phyloP scores from a whole-genome alignment of 768 basidiomycete species.

The Mycena rebaudengoi region DNA sequence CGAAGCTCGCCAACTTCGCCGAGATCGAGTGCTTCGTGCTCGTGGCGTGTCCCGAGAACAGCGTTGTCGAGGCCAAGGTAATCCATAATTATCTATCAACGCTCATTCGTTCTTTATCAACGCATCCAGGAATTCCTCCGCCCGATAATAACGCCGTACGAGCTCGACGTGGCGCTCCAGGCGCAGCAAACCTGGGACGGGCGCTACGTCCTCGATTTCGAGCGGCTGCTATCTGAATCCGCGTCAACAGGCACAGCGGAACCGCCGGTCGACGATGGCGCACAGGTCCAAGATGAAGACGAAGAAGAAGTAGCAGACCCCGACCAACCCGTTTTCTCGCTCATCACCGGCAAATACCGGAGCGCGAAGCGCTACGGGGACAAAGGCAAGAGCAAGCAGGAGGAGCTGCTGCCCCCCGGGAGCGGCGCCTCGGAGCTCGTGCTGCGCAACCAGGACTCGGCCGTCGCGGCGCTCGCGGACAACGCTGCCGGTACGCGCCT shows the following conservation, averaged over 20 bases:
- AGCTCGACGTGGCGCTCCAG: slow-evolving; percentile 83
- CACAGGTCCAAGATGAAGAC: too few species aligned
- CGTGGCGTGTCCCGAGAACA: slow-evolving; percentile 95
- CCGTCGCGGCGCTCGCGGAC: slow-evolving; percentile 64
- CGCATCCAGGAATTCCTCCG: slow-evolving; percentile 78
- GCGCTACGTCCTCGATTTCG: slow-evolving; percentile 83
- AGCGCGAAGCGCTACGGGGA: slow-evolving; percentile 75
- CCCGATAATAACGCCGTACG: slow-evolving; percentile 95
- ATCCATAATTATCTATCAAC: too few species aligned
- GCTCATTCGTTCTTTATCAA: neutral
- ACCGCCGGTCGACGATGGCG: too few species aligned
- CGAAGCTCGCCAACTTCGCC: slow-evolving; percentile 94
- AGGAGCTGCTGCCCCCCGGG: slow-evolving; percentile 22
- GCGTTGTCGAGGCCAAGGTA: slow-evolving; percentile 79
- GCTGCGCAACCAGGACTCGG: slow-evolving; percentile 69
- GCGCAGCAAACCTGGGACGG: slow-evolving; percentile 78
- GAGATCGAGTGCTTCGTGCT: slow-evolving; percentile 97
- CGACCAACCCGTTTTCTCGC: slow-evolving; percentile 85
- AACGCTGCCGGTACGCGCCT: slow-evolving; percentile 72
- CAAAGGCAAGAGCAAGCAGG: slow-evolving; percentile 31
- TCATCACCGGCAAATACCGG: slow-evolving; percentile 86
- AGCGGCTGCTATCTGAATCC: slow-evolving; percentile 54
- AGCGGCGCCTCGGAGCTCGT: slow-evolving; percentile 56
- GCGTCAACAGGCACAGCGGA: too few species aligned
- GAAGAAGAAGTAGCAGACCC: slow-evolving; percentile 59